A percentile compares a stretch with the other conserved stretches of the same genome.
Evolutionary conservation across 768 basidiomycete species (phyloP).

Genomic region (Amylocystis lapponica): DNA sequence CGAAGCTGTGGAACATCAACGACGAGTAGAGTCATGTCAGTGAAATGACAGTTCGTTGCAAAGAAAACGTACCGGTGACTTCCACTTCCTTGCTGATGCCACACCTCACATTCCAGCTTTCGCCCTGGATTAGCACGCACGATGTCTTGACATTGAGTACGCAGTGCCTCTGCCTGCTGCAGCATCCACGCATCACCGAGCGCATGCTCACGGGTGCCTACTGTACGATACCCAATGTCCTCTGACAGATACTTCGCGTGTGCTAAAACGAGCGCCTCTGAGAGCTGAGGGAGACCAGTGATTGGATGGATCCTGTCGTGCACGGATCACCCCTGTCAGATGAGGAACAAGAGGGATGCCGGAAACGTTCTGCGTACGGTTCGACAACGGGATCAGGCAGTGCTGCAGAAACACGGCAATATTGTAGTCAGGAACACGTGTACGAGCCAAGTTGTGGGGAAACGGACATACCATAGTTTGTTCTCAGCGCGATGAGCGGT

Average conservation of each 20-base stretch:
- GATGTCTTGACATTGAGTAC: constrained; percentile 55
- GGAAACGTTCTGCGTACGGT: constrained; percentile 35
- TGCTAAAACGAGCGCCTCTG: constrained; percentile 61
- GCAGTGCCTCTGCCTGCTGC: constrained; percentile 54
- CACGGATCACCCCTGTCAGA: neutral
- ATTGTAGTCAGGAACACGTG: no score
- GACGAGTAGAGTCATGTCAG: neutral
- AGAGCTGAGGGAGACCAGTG: constrained; percentile 63
- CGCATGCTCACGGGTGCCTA: constrained; percentile 87
- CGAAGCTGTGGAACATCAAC: constrained; percentile 62
- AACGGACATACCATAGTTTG: constrained; percentile 21
- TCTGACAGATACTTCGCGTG: constrained; percentile 70
- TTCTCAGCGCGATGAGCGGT: constrained; percentile 43
- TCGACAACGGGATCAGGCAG: constrained; percentile 51
- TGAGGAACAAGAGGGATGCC: neutral
- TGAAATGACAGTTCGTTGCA: neutral
- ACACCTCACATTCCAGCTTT: constrained; percentile 86
- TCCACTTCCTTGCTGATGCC: constrained; percentile 85
- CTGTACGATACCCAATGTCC: constrained; percentile 84
- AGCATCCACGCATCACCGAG: constrained; percentile 80
- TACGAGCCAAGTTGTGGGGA: neutral
- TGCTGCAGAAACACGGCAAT: constrained; percentile 34
- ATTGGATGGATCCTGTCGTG: constrained; percentile 35
- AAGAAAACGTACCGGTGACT: constrained; percentile 64
- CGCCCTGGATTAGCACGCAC: constrained; percentile 27